phyloP scores from a whole-genome alignment of 495 filamentous ascomycete species.

The Podospora comata region DNA sequence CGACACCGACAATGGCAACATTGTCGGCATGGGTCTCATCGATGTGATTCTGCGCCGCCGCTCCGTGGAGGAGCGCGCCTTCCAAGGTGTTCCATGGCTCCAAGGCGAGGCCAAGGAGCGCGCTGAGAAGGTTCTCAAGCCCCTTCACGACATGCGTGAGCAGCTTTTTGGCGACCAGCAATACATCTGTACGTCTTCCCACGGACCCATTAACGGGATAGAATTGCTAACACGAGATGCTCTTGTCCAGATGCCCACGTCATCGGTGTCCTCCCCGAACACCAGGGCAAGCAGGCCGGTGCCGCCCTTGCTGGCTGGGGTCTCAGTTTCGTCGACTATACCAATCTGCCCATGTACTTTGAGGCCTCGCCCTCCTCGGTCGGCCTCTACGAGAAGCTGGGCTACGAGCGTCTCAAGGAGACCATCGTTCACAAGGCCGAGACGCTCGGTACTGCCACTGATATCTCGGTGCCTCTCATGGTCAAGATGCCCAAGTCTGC shows the following conservation, averaged over 20 bases:
- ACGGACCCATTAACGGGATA: background rate
- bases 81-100: constrained; percentile 34
- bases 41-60: constrained; percentile 27
- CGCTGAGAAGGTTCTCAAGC: constrained; percentile 32
- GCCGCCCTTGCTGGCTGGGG: constrained; percentile 43
- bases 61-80: constrained; percentile 29
- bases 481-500: constrained; percentile 31
- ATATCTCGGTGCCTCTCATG: constrained; percentile 32
- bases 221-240: background rate
- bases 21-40: constrained; percentile 34
- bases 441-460: constrained; percentile 24
- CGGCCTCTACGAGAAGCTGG: constrained; percentile 30
- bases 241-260: constrained; percentile 29
- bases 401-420: constrained; percentile 31
- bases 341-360: constrained; percentile 38
- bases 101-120: constrained; percentile 27
- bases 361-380: constrained; percentile 31
- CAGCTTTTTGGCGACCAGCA: constrained; percentile 27
- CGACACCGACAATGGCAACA: constrained; percentile 34
- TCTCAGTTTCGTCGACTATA: constrained; percentile 38
- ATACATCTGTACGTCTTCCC: constrained; percentile 29
- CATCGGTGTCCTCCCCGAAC: constrained; percentile 30
- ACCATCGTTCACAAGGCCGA: constrained; percentile 35
- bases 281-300: constrained; percentile 44
- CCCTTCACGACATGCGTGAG: constrained; percentile 31